Conservation (phyloP, 768 basidiomycete genomes). For the Termitomyces sp. region DNA sequence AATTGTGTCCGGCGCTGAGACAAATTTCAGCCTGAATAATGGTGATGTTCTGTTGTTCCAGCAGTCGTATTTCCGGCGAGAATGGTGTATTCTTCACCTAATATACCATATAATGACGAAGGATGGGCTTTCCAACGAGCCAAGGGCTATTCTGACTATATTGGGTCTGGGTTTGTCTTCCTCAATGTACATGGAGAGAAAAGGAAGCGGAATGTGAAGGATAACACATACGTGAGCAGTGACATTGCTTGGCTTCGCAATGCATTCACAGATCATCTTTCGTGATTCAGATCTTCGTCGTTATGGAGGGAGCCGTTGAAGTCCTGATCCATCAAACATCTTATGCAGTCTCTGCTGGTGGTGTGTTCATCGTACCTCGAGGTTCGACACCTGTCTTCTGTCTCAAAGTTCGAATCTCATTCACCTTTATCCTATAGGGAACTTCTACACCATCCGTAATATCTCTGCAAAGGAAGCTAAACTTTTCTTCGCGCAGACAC, state of each 20-base stretch:
- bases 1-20: neutral
- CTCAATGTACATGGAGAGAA: conserved; percentile 81
- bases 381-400: conserved; percentile 35
- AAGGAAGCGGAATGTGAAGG: conserved; percentile 83
- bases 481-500: conserved; percentile 92
- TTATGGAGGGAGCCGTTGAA: conserved; percentile 85
- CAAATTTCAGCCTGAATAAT: neutral
- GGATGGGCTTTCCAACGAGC: conserved; percentile 86
- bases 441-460: conserved; percentile 88
- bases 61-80: conserved; percentile 13
- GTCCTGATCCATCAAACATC: conserved; percentile 78
- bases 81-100: conserved; percentile 7
- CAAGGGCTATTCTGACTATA: conserved; percentile 85
- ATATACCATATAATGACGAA: conserved; percentile 10
- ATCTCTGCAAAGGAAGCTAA: conserved; percentile 73
- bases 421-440: conserved; percentile 45
- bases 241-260: neutral
- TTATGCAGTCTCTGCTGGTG: conserved; percentile 75
- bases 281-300: conserved; percentile 42
- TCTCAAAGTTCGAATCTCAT: neutral
- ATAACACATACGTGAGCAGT: conserved; percentile 82
- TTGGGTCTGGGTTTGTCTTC: conserved; percentile 83
- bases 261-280: neutral
- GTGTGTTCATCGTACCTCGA: conserved; percentile 87
- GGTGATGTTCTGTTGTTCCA: neutral